Evolutionary conservation across 768 basidiomycete genomes (phyloP), one percentile per base, ranked within the genome.

Genomic region (Mycena vulgaris): DNA sequence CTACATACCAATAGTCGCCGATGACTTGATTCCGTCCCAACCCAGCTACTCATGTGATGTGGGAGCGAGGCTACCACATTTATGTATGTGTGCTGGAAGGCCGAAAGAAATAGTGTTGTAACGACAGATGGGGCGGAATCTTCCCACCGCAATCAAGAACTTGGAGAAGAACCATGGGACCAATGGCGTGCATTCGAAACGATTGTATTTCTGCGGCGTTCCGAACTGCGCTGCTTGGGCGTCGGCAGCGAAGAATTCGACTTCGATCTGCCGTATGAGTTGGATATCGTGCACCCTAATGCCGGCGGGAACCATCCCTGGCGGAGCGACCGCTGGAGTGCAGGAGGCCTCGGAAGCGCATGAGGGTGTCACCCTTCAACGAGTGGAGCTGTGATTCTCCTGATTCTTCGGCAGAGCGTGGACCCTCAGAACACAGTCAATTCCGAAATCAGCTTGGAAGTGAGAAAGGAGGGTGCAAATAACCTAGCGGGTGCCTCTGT

Each of bases 351-450:
- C n/a, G n/a, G n/a, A n/a, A n/a, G n/a, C n/a, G n/a, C n/a, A n/a
- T n/a, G n/a, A n/a, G n/a, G n/a, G n/a, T n/a, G 39, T 39, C 39
- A 8, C 39, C 39, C 10, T 8, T 39, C 9, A 39, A 39, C 9
- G 39, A n/a, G n/a, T n/a, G 42, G 21, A 21, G 21, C 21, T 4
- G 17, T 48, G 11, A 27, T 11, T 45, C n/a, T 14, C n/a, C 5
- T 2, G 11, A 45, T n/a, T 14, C 47, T 48, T 48, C n/a, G 25
- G 23, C 23, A 7, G 47, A 48, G 45, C 39, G 21, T 65, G 63
- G 53, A 65, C 53, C 63, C 63, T 56, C 63, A 56, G 39, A 45
- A 45, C 52, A 28, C 63, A 64, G 45, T 5, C 45, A 47, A 47
- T 23, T 23, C 39, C 16, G 39, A 6, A 40, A 40, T 40, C 39